Evolutionary conservation across 2,329 filamentous ascomycete species (phyloP).

Genomic region (Phaeosphaeria sp.): DNA sequence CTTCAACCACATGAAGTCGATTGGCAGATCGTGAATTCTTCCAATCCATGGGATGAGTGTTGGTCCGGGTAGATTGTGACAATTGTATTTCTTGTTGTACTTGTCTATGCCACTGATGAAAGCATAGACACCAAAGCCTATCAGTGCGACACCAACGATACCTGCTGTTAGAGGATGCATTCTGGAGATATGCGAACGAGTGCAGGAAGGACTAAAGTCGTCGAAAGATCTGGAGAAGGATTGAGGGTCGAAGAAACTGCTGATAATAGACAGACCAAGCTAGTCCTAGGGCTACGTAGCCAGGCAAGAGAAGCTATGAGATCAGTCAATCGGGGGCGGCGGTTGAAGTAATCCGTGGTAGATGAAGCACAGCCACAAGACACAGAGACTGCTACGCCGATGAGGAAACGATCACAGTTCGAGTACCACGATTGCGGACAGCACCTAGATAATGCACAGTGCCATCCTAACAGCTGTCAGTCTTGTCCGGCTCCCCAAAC

Average conservation of each 20-base stretch:
- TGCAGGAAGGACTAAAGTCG: not conserved
- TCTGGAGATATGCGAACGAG: slow-evolving; percentile 2
- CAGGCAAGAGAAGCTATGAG: not conserved
- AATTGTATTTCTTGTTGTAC: slow-evolving; percentile 47
- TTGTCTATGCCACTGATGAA: slow-evolving; percentile 44
- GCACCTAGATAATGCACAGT: slow-evolving; percentile 25
- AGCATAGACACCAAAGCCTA: slow-evolving; percentile 46
- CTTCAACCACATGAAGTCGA: slow-evolving; percentile 59
- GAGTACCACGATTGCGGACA: slow-evolving; percentile 8
- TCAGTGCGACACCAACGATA: slow-evolving; percentile 44
- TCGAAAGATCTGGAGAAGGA: not conserved
- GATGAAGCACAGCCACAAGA: not conserved
- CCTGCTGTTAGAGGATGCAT: slow-evolving; percentile 53
- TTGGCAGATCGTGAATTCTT: slow-evolving; percentile 46
- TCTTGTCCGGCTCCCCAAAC: slow-evolving; percentile 33
- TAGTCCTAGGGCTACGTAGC: not conserved
- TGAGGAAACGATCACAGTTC: slow-evolving; percentile 4
- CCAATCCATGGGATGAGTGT: slow-evolving; percentile 46
- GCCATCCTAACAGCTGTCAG: slow-evolving; percentile 4
- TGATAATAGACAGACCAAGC: not conserved
- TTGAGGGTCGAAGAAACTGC: not conserved
- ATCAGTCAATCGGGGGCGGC: not conserved
- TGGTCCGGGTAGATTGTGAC: slow-evolving; percentile 50
- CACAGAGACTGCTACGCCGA: slow-evolving; percentile 1
- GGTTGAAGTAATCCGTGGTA: not conserved